Percentiles rank a stretch among this genome's conserved stretches.
phyloP scores from a whole-genome alignment of 176 grass and related monocot genomes.

The Saccharum spontaneum region DNA sequence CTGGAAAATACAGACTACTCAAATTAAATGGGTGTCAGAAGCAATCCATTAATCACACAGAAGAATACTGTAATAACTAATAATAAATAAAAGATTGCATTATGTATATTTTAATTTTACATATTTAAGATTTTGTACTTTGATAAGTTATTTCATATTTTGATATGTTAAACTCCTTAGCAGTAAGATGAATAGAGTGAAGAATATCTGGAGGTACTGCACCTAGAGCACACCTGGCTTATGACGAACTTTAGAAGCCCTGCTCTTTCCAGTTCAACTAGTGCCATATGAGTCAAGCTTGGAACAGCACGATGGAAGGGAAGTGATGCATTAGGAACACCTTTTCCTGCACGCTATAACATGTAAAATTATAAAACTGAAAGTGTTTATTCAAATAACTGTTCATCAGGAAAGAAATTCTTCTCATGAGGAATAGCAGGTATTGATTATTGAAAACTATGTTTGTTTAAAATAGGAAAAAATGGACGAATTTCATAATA shows the following conservation, averaged over 20 bases:
- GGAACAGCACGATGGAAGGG: conserved; percentile 91
- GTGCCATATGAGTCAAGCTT: conserved; percentile 90
- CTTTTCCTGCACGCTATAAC: conserved; percentile 73
- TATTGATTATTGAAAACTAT: conserved; percentile 8
- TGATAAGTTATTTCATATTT: not conserved
- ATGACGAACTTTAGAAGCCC: conserved; percentile 89
- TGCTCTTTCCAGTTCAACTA: conserved; percentile 80
- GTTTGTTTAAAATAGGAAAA: not conserved
- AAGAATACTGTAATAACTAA: not conserved
- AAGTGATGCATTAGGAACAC: conserved; percentile 78
- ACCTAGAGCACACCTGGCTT: conserved; percentile 70
- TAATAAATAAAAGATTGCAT: not conserved
- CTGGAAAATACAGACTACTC: conserved; percentile 44
- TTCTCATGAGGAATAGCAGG: conserved; percentile 2
- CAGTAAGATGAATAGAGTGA: conserved; percentile 1
- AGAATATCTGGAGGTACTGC: not conserved
- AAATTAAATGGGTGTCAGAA: conserved; percentile 27
- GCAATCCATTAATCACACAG: conserved; percentile 1
- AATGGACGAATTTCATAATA: conserved; percentile 2
- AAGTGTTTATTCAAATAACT: conserved; percentile 20
- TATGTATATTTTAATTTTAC: not conserved
- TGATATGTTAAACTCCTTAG: conserved; percentile 1
- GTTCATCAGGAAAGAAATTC: conserved; percentile 12
- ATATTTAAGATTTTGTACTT: not conserved
- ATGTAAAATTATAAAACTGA: conserved; percentile 3